phyloP scores from a whole-genome alignment of 1,284 basidiomycete species.

The Pulveroboletus sp. region DNA sequence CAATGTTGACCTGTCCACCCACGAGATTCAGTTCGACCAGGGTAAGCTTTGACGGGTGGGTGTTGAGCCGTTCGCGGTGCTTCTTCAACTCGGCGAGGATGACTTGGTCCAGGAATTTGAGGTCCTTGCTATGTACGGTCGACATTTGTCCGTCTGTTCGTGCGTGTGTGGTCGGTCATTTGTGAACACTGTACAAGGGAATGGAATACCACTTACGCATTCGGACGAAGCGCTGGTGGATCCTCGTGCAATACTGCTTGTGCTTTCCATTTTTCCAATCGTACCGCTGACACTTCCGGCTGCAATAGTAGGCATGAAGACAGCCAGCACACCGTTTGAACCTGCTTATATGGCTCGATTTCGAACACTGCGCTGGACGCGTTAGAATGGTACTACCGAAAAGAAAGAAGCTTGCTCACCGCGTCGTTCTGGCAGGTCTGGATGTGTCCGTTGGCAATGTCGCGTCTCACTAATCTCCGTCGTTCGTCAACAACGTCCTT shows the following conservation, averaged over 20 bases:
- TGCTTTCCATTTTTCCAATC: constrained; percentile 32
- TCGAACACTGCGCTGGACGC: constrained; percentile 25
- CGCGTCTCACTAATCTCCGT: constrained; percentile 21
- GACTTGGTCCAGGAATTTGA: constrained; percentile 29
- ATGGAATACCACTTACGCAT: constrained; percentile 19
- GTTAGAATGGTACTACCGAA: constrained; percentile 4
- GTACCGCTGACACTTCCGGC: constrained; percentile 26
- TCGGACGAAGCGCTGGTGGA: constrained; percentile 23
- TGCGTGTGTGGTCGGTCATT: not conserved
- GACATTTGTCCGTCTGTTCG: constrained; percentile 28
- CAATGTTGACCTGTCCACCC: constrained; percentile 4
- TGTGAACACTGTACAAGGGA: too few species aligned
- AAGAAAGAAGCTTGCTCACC: constrained; percentile 2
- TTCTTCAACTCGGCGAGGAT: constrained; percentile 33
- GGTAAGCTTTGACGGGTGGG: constrained; percentile 21
- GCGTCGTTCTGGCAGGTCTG: constrained; percentile 33
- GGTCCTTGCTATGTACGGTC: constrained; percentile 24
- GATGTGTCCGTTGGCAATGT: constrained; percentile 21
- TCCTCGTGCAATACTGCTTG: constrained; percentile 26
- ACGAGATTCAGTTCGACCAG: constrained; percentile 32
- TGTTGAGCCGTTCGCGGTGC: constrained; percentile 14
- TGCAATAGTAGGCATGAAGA: constrained; percentile 32
- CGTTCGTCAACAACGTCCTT: constrained; percentile 23
- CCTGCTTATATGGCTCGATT: constrained; percentile 8
- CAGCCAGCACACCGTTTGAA: constrained; percentile 30